Conservation (phyloP, 331 rosid genomes). For the Prunus yedoensis region DNA sequence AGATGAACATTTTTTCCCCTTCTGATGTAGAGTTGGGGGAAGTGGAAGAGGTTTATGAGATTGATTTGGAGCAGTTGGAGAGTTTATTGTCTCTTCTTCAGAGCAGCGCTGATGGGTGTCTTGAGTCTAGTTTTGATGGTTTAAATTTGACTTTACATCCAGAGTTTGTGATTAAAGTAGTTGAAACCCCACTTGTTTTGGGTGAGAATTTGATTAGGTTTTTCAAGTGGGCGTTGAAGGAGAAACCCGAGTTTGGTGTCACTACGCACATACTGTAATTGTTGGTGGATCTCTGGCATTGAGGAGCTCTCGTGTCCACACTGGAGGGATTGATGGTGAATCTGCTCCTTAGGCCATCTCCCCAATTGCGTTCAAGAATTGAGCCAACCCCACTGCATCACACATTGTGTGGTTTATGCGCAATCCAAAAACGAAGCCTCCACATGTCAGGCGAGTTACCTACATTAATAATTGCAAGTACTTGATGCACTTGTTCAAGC, state of each 20-base stretch:
- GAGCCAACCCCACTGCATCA: too few relatives aligned
- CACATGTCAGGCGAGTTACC: too few relatives aligned
- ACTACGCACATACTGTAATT: slow-evolving; percentile 27
- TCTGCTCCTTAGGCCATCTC: too few relatives aligned
- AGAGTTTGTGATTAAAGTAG: slow-evolving; percentile 42
- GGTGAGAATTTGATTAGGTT: slow-evolving; percentile 62
- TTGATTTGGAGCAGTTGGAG: slow-evolving; percentile 53
- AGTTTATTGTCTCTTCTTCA: slow-evolving; percentile 46
- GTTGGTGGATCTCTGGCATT: too few relatives aligned
- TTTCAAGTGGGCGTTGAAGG: slow-evolving; percentile 60
- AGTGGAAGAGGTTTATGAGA: slow-evolving; percentile 36
- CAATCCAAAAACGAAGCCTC: too few relatives aligned
- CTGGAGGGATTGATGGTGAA: too few relatives aligned
- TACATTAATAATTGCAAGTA: too few relatives aligned
- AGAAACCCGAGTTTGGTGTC: slow-evolving; percentile 36
- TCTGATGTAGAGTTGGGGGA: slow-evolving; percentile 2
- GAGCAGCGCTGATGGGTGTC: slow-evolving; percentile 42
- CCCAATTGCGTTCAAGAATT: too few relatives aligned
- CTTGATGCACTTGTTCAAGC: slow-evolving; percentile 40
- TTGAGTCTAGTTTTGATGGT: slow-evolving; percentile 51
- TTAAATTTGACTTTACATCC: slow-evolving; percentile 46
- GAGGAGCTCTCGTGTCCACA: too few relatives aligned
- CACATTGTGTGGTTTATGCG: too few relatives aligned
- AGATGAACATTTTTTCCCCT: not conserved
- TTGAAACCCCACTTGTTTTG: slow-evolving; percentile 42